These are phyloP conservation scores for Glycine tomentella DNA, from an alignment of 306 rosid genomes.

Conservation along the genomic window DNA sequence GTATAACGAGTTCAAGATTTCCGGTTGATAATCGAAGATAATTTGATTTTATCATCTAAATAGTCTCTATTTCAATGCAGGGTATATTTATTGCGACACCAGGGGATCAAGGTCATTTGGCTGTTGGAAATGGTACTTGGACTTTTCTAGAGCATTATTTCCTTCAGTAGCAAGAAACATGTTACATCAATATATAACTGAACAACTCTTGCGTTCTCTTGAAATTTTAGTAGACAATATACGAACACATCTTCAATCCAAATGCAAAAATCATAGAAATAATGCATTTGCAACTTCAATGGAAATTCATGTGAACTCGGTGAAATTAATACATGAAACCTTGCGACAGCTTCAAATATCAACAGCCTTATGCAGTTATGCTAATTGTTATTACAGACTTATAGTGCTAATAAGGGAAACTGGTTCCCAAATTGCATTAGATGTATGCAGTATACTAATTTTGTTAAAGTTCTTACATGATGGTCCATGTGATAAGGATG, in stretches of 20 bases:
- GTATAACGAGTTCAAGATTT: slow-evolving; percentile 51
- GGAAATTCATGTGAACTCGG: not conserved
- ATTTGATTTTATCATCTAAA: not conserved
- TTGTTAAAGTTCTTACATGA: not conserved
- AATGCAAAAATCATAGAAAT: not conserved
- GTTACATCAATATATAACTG: too few relatives aligned
- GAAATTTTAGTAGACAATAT: not conserved
- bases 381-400: too few relatives aligned
- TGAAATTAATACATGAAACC: not conserved
- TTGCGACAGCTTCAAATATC: not conserved
- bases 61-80: slow-evolving; percentile 52
- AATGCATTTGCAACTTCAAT: not conserved
- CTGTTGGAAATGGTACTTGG: slow-evolving; percentile 65
- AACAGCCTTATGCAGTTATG: not conserved
- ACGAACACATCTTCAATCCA: not conserved
- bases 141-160: slow-evolving; percentile 1
- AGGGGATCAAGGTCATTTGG: slow-evolving; percentile 61
- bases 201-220: not conserved
- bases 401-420: not conserved
- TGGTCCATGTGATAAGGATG: not conserved
- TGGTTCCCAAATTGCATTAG: not conserved
- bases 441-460: not conserved
- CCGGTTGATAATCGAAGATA: not conserved
- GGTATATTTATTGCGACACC: slow-evolving; percentile 55
- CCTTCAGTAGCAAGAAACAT: not conserved